Conservation (phyloP, 2,329 filamentous ascomycete species). For the Macrophomina phaseolina region DNA sequence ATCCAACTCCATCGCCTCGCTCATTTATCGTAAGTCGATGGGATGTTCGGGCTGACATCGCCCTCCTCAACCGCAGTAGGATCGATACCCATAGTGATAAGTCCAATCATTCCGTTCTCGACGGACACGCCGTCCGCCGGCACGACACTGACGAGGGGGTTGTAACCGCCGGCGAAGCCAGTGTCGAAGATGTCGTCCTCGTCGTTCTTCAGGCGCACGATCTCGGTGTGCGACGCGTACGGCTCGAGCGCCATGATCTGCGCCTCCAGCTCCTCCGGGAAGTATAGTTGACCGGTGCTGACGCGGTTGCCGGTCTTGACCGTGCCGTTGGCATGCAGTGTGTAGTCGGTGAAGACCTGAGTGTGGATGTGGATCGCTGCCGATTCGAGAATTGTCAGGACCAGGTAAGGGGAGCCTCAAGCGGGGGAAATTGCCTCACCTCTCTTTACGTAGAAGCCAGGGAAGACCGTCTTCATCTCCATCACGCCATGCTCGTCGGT, state of each 20-base stretch:
- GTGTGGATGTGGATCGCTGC: neutral
- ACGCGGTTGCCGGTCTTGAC: neutral
- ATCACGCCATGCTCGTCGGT: no score
- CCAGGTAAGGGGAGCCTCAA: no score
- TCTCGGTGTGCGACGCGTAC: slow-evolving; percentile 42
- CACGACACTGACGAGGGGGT: neutral
- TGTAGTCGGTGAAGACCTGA: neutral
- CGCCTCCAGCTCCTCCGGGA: slow-evolving; percentile 37
- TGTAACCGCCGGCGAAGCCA: slow-evolving; percentile 18
- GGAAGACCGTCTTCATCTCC: no score
- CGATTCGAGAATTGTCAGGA: no score
- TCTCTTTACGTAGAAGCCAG: no score
- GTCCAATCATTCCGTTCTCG: slow-evolving; percentile 44
- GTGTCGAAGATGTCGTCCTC: slow-evolving; percentile 31
- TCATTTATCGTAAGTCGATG: no score
- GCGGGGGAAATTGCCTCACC: no score
- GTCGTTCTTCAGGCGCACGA: slow-evolving; percentile 44
- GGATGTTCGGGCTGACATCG: no score
- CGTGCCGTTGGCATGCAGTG: neutral
- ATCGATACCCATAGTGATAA: slow-evolving; percentile 45
- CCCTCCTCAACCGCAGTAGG: no score
- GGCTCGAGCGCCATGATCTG: slow-evolving; percentile 44
- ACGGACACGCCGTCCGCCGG: slow-evolving; percentile 39
- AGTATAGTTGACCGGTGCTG: slow-evolving; percentile 41
- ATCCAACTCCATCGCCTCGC: no score